Percentiles rank a stretch among this genome's conserved stretches.
These are phyloP conservation scores for Leccinum broughii DNA, from an alignment of 768 basidiomycete genomes.

Conservation along the genomic window DNA sequence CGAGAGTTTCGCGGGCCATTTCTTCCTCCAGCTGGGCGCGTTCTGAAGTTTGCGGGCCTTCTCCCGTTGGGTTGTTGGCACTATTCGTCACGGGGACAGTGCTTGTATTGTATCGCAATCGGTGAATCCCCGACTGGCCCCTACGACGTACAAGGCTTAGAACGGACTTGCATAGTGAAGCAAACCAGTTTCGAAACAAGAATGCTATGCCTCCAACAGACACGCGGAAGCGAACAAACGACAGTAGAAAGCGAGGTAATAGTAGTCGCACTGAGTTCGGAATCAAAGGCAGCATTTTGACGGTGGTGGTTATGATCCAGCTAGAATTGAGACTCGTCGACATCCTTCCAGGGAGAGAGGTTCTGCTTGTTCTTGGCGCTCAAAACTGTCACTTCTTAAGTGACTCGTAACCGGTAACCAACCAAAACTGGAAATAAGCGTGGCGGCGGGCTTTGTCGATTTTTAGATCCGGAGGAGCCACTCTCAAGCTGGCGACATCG, in stretches of 20 bases:
- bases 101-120: background rate
- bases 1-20: background rate
- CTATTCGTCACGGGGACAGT: background rate
- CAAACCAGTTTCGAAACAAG: background rate
- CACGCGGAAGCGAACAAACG: background rate
- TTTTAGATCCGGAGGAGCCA: too few relatives aligned
- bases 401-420: too few relatives aligned
- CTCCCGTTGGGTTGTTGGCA: background rate
- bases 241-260: background rate
- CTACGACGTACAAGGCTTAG: background rate
- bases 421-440: too few relatives aligned
- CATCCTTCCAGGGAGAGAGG: too few relatives aligned
- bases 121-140: background rate
- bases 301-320: background rate
- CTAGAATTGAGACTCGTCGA: too few relatives aligned
- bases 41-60: background rate
- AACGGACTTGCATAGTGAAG: conserved; percentile 7
- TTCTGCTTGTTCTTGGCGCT: background rate
- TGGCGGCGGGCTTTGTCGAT: too few relatives aligned
- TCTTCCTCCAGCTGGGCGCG: background rate
- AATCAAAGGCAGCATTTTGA: background rate
- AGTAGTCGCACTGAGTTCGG: background rate
- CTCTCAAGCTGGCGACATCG: too few relatives aligned
- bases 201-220: conserved; percentile 3
- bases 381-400: too few relatives aligned